A percentile compares a stretch with the other conserved stretches of the same genome.
Conservation (phyloP, 2,329 filamentous ascomycete species). For the Fusarium nanum region DNA sequence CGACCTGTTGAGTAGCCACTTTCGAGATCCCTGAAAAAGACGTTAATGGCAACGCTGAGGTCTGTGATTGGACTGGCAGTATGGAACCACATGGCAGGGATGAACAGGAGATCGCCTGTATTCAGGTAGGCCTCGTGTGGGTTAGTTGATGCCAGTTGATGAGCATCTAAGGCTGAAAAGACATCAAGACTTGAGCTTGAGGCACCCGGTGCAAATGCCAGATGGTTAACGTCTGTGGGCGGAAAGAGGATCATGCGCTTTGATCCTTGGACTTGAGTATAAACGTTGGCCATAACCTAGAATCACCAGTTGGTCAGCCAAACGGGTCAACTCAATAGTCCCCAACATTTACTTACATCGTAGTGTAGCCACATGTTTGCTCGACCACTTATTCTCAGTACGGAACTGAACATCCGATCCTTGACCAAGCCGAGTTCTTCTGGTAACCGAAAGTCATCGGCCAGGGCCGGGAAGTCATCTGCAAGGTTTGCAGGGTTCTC, state of each 20-base stretch:
- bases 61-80: slow-evolving; percentile 70
- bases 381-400: slow-evolving; percentile 80
- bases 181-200: slow-evolving; percentile 84
- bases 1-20: slow-evolving; percentile 76
- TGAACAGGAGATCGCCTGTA: slow-evolving; percentile 81
- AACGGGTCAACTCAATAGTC: not conserved
- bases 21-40: slow-evolving; percentile 83
- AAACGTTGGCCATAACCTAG: slow-evolving; percentile 86
- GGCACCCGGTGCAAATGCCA: slow-evolving; percentile 79
- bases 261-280: slow-evolving; percentile 80
- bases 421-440: slow-evolving; percentile 66
- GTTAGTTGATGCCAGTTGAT: slow-evolving; percentile 61
- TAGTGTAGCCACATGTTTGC: slow-evolving; percentile 93
- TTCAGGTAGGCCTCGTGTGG: slow-evolving; percentile 74
- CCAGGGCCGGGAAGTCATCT: slow-evolving; percentile 77
- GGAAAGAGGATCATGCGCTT: slow-evolving; percentile 84
- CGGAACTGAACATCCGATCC: slow-evolving; percentile 79
- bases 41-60: slow-evolving; percentile 83
- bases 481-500: slow-evolving; percentile 76
- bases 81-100: slow-evolving; percentile 88
- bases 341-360: slow-evolving; percentile 66
- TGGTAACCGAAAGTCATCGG: slow-evolving; percentile 77
- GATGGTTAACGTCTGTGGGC: slow-evolving; percentile 75
- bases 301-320: slow-evolving; percentile 10
- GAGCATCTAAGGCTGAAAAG: slow-evolving; percentile 63